Evolutionary conservation across 202 grass and related monocot species (phyloP).

Genomic region (Hordeum pubiflorum): DNA sequence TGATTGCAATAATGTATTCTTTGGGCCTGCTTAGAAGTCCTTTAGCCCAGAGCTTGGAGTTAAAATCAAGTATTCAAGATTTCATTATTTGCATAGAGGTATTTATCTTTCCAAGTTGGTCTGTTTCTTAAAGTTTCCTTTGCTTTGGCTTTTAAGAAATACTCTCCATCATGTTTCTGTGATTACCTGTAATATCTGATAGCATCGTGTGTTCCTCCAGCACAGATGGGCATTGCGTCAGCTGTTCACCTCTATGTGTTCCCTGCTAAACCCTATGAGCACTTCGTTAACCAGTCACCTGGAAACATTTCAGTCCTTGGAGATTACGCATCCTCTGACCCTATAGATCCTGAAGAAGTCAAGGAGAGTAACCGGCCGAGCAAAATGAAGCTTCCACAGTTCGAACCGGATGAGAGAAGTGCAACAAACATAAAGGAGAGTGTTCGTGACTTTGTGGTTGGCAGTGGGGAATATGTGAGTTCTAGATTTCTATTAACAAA

Average conservation of each 20-base stretch:
- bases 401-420: constrained; percentile 58
- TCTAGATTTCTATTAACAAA: background rate
- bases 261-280: constrained; percentile 81
- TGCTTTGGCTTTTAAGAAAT: background rate
- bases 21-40: constrained; percentile 79
- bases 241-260: constrained; percentile 93
- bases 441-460: constrained; percentile 69
- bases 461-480: constrained; percentile 94
- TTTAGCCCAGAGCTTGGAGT: constrained; percentile 79
- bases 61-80: constrained; percentile 89
- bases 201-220: constrained; percentile 41
- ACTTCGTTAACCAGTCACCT: constrained; percentile 41
- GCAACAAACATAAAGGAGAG: constrained; percentile 76
- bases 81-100: constrained; percentile 99
- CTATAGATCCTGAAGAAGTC: constrained; percentile 78
- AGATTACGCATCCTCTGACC: constrained; percentile 79
- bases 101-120: constrained; percentile 24
- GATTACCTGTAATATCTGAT: constrained; percentile 26
- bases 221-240: constrained; percentile 91
- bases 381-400: constrained; percentile 79
- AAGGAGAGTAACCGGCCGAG: constrained; percentile 71
- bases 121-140: background rate
- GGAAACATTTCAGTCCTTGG: constrained; percentile 79
- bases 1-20: constrained; percentile 84
- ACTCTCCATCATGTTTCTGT: constrained; percentile 8